Percentiles rank a stretch among this genome's conserved stretches.
phyloP scores from a whole-genome alignment of 495 filamentous ascomycete species.

The Mycothermus thermophilus region DNA sequence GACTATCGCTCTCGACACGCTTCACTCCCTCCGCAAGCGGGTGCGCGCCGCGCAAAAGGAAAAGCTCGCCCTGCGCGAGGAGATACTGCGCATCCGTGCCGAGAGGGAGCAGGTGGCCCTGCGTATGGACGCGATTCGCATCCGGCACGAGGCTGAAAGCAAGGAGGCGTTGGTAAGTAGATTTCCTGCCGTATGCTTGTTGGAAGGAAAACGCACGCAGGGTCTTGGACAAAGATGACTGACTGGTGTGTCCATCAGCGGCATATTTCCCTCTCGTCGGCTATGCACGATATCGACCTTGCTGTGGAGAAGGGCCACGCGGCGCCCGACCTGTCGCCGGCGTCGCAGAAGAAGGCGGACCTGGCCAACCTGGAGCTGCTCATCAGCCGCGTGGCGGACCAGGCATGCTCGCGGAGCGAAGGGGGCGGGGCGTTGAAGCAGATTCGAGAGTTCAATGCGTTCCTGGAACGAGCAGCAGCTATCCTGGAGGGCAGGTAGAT shows the following conservation, averaged over 20 bases:
- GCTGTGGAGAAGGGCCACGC: conserved; percentile 34
- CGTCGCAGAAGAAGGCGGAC: conserved; percentile 26
- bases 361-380: conserved; percentile 36
- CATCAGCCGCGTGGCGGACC: conserved; percentile 32
- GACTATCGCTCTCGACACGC: conserved; percentile 50
- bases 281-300: conserved; percentile 43
- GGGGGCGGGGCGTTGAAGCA: conserved; percentile 37
- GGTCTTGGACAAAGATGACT: too few relatives aligned
- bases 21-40: conserved; percentile 47
- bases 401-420: conserved; percentile 28
- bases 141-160: conserved; percentile 40
- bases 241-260: conserved; percentile 23
- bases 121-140: conserved; percentile 54
- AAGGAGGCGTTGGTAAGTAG: conserved; percentile 31
- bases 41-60: conserved; percentile 50
- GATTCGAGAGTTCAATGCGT: conserved; percentile 42
- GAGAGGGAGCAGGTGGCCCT: conserved; percentile 54
- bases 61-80: conserved; percentile 48
- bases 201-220: not conserved
- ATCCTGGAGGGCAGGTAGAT: conserved; percentile 30
- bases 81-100: conserved; percentile 47
- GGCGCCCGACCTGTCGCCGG: conserved; percentile 23
- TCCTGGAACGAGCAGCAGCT: conserved; percentile 38
- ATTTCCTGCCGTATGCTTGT: not conserved
- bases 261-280: conserved; percentile 33